Base-by-base conservation (phyloP, 305 asterid genomes). In the Stenogyne calaminthoides region DNA sequence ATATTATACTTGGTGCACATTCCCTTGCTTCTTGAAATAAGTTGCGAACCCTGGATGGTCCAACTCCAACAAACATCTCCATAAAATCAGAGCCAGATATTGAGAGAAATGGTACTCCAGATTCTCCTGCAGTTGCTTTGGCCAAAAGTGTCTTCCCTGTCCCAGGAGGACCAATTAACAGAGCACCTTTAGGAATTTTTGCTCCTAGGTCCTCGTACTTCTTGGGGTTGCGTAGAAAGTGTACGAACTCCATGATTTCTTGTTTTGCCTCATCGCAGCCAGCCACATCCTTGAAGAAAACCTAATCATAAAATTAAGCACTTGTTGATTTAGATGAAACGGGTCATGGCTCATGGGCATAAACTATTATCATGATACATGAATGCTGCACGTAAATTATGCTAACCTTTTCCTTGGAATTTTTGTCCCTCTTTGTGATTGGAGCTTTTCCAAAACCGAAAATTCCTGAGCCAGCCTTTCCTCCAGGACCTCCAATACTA, bases 241-340 rank as follows among this genome's bases (percentile, higher is more conserved):
- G 96, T 62, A 90, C 96, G 66, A 92, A 92, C 84, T 92, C 98
- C 96, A 92, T 92, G 54, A 92, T 87, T 77, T 92, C 98, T 85
- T 90, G 94, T 78, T 92, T 92, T 62, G 96, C 98, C 87, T 88
- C 96, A 15, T 91, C 96, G 51, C 96, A 91, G 40, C 96, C 96
- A 72, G 97, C 97, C 40, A 91, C 96, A 67, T 91, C 97, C 81
- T 89, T 87, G 61, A 91, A 91, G 78, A 56, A 86, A 34, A 89
- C 84, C 96, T 91, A 80, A 63, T 49, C 73, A 78, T 9, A 69
- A 32, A 79, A 65, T 71, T 67, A 63, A 78, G 70, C 52, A 73
- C 62, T 9, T 6, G 47, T 19, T 78, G 60, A 72, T 57, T 66
- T 39, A 52, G 34, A 7, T 12, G 55, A 64, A 15, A 65, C 58